Percentiles rank a stretch among this genome's conserved stretches.
Evolutionary conservation across 306 rosid species (phyloP).

Genomic region (Crataegus laevigata): DNA sequence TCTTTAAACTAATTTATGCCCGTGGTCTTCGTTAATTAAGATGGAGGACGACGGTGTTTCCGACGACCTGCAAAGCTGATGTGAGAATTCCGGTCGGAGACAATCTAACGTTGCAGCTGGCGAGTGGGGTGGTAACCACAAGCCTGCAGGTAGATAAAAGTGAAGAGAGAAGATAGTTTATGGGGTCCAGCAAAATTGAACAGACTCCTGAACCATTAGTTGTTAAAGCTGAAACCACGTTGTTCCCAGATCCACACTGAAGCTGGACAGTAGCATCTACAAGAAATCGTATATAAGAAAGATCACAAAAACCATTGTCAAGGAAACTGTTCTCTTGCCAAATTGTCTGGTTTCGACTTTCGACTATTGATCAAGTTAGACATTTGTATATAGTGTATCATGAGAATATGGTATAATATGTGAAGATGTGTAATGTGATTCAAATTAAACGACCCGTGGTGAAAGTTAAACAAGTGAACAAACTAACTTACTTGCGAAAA

Average conservation of each 20-base stretch:
- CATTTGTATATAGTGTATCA: too few species aligned
- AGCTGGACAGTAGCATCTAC: slow-evolving; percentile 23
- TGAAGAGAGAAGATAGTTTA: slow-evolving; percentile 1
- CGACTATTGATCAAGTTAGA: too few species aligned
- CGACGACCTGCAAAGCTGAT: neutral
- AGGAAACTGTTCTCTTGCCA: neutral
- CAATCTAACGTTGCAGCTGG: slow-evolving; percentile 18
- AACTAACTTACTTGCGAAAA: slow-evolving; percentile 25
- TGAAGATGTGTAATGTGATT: too few species aligned
- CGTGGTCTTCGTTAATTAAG: neutral
- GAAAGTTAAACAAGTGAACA: neutral
- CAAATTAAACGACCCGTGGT: neutral
- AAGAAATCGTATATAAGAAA: neutral
- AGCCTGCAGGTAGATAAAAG: slow-evolving; percentile 5
- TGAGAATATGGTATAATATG: too few species aligned
- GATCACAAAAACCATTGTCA: neutral
- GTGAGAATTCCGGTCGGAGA: slow-evolving; percentile 12
- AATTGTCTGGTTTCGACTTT: too few species aligned
- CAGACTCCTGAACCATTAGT: slow-evolving; percentile 7
- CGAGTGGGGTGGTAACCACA: slow-evolving; percentile 21
- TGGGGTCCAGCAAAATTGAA: slow-evolving; percentile 7
- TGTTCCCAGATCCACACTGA: slow-evolving; percentile 13
- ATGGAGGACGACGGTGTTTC: neutral
- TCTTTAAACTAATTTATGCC: neutral
- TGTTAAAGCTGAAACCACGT: slow-evolving; percentile 13